Conservation (phyloP, 108 stramenopile genomes). For the Conticribra guillardii region DNA sequence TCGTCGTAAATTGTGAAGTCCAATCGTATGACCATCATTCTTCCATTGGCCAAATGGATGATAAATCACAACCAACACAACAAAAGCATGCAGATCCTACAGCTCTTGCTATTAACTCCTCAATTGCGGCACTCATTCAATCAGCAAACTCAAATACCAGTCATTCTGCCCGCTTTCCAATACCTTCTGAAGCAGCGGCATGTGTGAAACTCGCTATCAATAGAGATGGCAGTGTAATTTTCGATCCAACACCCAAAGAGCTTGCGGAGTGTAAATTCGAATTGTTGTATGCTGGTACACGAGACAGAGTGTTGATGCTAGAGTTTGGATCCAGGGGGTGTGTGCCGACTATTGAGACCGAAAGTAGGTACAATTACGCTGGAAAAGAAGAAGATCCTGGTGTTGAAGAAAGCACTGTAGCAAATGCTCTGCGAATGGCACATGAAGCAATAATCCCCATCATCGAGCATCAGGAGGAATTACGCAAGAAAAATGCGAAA, state of each 20-base stretch:
- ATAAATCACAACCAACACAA: slow-evolving; percentile 4
- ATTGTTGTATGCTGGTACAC: slow-evolving; percentile 68
- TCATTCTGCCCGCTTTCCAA: slow-evolving; percentile 1
- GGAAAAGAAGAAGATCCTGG: slow-evolving; percentile 35
- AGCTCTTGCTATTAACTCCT: slow-evolving; percentile 79
- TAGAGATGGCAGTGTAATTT: slow-evolving; percentile 45
- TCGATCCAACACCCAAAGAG: slow-evolving; percentile 46
- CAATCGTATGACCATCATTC: slow-evolving; percentile 43
- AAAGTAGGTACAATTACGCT: slow-evolving; percentile 4
- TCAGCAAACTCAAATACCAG: slow-evolving; percentile 46
- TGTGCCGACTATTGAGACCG: not conserved
- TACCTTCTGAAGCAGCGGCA: slow-evolving; percentile 61
- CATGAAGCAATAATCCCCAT: slow-evolving; percentile 56
- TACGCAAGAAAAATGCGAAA: slow-evolving; percentile 4
- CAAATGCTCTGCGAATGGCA: slow-evolving; percentile 51
- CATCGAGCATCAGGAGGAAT: slow-evolving; percentile 49
- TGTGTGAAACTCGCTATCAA: slow-evolving; percentile 47
- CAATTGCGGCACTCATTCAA: slow-evolving; percentile 70
- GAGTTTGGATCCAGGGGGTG: slow-evolving; percentile 45
- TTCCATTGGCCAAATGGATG: not conserved
- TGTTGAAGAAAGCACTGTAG: slow-evolving; percentile 21
- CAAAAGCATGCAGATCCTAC: slow-evolving; percentile 56
- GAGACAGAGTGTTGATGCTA: slow-evolving; percentile 57
- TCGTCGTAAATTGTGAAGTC: slow-evolving; percentile 60
- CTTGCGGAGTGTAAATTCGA: slow-evolving; percentile 32